These are phyloP conservation scores for Apiospora arundinis DNA, from an alignment of 2,329 filamentous ascomycete species.

Conservation along the genomic window DNA sequence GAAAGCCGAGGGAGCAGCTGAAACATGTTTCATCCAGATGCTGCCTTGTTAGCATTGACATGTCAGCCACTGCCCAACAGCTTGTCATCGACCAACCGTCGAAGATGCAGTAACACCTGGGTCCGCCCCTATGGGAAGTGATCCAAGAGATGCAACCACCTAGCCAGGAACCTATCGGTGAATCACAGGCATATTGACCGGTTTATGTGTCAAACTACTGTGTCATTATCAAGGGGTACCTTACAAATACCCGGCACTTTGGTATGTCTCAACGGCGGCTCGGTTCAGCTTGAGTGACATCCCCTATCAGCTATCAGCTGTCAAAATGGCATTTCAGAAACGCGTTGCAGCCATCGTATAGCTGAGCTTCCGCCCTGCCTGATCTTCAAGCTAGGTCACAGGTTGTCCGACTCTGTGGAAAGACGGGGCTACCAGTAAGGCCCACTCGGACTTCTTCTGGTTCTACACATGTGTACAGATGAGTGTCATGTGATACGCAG, in stretches of 20 bases:
- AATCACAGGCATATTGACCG: background rate
- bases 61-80: background rate
- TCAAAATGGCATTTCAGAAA: background rate
- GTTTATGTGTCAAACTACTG: background rate
- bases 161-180: background rate
- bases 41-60: background rate
- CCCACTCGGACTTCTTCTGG: background rate
- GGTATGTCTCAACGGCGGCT: background rate
- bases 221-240: background rate
- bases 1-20: background rate
- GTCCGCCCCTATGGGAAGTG: background rate
- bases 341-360: background rate
- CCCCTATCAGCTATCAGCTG: background rate
- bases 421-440: background rate
- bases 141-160: background rate
- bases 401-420: background rate
- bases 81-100: background rate
- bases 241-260: background rate
- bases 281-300: background rate
- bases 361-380: background rate
- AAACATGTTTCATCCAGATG: background rate
- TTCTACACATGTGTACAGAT: background rate
- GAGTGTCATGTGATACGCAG: background rate
- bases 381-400: background rate
- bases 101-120: background rate